Base-by-base conservation (phyloP, 495 filamentous ascomycete species). In the Aspergillus leporis region DNA sequence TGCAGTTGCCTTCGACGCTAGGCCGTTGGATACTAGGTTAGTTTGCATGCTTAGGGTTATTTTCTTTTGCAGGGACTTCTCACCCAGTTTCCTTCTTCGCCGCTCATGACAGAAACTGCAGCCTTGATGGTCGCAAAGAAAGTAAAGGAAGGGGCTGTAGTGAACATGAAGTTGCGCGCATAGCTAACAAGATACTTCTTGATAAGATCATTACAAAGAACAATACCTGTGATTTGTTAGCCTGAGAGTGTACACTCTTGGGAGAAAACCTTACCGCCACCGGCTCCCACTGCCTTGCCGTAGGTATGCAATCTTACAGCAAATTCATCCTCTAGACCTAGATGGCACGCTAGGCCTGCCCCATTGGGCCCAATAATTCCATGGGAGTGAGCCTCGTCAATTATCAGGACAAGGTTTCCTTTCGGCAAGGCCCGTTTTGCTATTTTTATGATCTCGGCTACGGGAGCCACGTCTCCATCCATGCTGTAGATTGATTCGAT, bases 401-500 rank as follows among this genome's bases (percentile, higher is more conserved):
- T 4, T 1, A 46, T 45, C 18, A 55, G 13, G 14, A 55, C 22
- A 25, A 22, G n/a, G 21, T 55, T 55, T 13, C 51, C 31, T 12
- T 36, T 40, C 22, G 53, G 53, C 14, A 55, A 34, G 12, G 53
- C 28, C 19, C 21, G 19, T 5, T 55, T 30, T 36, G 28, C 28
- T 8, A n/a, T 1, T 4, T 13, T n/a, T 9, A 55, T 4, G 6
- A 55, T 43, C 38, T 55, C 53, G 13, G 19, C 21, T 18, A 55
- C 38, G 6, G 53, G 53, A 1, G 53, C 34, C 22, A 46, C 38
- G 23, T 55, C 53, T 6, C 53, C 53, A 10, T 55, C 53, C 53
- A 55, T 55, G 22, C 53, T 55, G 16, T 55, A 55, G 38, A 55
- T 41, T 16, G 53, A 55, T 38, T 55, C 53, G 21, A 55, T 46